Base-by-base conservation (phyloP, 2,329 filamentous ascomycete genomes). In the Penicillium sp. region DNA sequence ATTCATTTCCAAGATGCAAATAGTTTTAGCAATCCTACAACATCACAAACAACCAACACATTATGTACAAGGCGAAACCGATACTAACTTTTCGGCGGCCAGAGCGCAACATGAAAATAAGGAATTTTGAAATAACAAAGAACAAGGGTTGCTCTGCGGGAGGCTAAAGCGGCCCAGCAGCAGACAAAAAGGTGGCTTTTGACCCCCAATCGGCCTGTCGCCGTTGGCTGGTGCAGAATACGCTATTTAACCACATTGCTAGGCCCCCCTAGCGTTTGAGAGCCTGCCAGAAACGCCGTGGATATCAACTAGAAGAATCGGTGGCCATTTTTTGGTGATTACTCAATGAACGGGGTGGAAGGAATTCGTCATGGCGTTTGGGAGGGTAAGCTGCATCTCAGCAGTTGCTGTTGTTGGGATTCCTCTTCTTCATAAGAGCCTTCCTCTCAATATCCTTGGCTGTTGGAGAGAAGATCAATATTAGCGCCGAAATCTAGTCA, bases 361-460 rank as follows among this genome's bases (percentile, higher is more conserved):
- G 61, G 60, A 67, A 64, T 72, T 56, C 66, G 58, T 67, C 66
- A 62, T 65, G 52, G 62, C 35, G 35, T 41, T 41, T 41, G 35
- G 35, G 13, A 15, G 11, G 35, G 15, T 41, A 15, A 41, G 35
- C 35, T 41, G 11, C 35, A 17, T 15, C 15, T 41, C 35, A 41
- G 35, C 35, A 41, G 35, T 15, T 41, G 35, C 11, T 41, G 38
- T 38, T 48, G 59, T 68, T 66, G 49, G 71, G 69, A 51, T 73
- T 90, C 70, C 89, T 82, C 77, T 88, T 79, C 68, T 83, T 84
- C 88, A 91, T 91, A 70, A 88, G 70, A 69, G 86, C 86, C 79
- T 87, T 85, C 71, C 90, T 84, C 73, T 86, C 81, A 78, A 86
- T 86, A 70, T 91, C 89, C 79, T 89, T 91, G 67, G 79, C 89